phyloP scores from a whole-genome alignment of 805 yeast genomes.

The Yarrowia deformans region DNA sequence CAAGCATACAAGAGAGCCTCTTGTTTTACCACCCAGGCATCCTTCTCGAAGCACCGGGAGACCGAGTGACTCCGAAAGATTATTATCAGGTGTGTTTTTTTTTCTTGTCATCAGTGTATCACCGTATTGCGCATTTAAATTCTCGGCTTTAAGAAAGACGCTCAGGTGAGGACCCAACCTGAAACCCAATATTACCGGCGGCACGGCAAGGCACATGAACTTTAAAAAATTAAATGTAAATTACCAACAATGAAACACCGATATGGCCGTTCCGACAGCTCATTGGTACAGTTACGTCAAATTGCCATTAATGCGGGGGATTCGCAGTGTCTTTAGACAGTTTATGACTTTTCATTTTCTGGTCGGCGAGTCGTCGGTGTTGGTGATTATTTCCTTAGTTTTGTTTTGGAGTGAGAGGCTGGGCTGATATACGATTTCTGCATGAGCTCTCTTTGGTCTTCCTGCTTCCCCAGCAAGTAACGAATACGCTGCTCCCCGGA shows the following conservation, averaged over 20 bases:
- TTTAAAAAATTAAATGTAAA: slow-evolving; percentile 22
- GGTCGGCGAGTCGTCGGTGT: no score
- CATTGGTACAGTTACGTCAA: slow-evolving; percentile 10
- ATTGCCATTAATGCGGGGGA: slow-evolving; percentile 15
- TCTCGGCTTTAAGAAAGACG: background rate
- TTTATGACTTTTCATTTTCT: no score
- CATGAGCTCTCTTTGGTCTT: slow-evolving; percentile 1
- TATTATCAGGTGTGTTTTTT: background rate
- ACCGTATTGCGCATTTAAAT: background rate
- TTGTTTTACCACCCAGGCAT: background rate
- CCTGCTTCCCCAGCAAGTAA: background rate
- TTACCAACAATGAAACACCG: background rate
- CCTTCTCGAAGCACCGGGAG: background rate
- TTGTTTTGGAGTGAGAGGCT: no score
- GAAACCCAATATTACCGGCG: slow-evolving; percentile 12
- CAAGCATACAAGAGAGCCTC: no score
- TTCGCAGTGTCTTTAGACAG: background rate
- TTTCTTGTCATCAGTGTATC: background rate
- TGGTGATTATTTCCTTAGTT: no score
- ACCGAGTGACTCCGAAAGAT: background rate
- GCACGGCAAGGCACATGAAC: slow-evolving; percentile 27
- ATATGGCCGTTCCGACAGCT: slow-evolving; percentile 7
- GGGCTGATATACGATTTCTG: background rate
- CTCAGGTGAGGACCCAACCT: slow-evolving; percentile 16
- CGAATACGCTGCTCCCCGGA: slow-evolving; percentile 10